Evolutionary conservation across 169 alveolate genomes (phyloP), one percentile per base, ranked within the genome.

Genomic region (Eimeria zaria): DNA sequence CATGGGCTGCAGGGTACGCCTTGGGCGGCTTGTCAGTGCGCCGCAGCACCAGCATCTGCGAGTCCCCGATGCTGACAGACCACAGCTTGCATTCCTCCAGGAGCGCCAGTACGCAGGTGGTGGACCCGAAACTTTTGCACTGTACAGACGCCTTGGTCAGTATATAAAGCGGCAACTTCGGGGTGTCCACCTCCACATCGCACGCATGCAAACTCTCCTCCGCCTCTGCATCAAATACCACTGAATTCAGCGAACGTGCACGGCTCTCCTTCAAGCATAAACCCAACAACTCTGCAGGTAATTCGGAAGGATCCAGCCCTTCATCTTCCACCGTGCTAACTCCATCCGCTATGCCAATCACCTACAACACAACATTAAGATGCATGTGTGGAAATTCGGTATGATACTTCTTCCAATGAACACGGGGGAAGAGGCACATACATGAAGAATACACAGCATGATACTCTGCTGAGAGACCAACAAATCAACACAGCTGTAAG

Each of bases 331-430:
- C 98, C 7, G 98, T 95, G 71, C 97, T 89, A 58, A 97, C 98
- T 1, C 98, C 98, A 90, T 97, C 98, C 69, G 98, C 98, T 48
- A 97, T 85, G 20, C 98, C 98, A 24, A 97, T 73, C 12, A 97
- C 80, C 97, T 95, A 89, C 96, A 41, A 41, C 74, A 51, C 67
- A 60, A 41, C 51, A 20, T 24, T 30, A 2, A 20, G 44, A 12
- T 46, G 46, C 48, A 67, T 30, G 44, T 12, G 14, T 11, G 24
- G n/a, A 48, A 2, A 11, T 27, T 22, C 48, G n/a, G 16, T 36
- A 81, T 8, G 46, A 33, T 44, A n/a, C 71, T 33, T 39, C 46
- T 48, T 24, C 24, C 90, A 30, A 20, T n/a, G 41, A 46, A 24
- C 41, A 51, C 16, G 67, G 30, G 67, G 67, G 20, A 81, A 27